Evolutionary conservation across 441 rosid species (phyloP), one percentile per base, ranked within the genome.

Genomic region (Euphorbia neoarborescens): DNA sequence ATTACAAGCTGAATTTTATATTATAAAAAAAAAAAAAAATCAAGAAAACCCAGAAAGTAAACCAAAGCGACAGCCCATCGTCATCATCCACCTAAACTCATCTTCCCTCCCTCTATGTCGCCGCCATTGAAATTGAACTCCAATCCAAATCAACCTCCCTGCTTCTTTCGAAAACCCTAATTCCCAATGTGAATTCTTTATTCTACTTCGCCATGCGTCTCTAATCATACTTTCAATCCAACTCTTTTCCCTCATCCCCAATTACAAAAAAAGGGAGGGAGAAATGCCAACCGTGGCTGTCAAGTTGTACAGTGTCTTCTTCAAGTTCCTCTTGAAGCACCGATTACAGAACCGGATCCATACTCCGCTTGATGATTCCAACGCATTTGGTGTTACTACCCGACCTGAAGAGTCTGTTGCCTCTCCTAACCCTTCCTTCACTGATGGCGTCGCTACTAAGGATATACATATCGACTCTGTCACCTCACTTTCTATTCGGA

Each of bases 361-460:
- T 59, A 72, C 83, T 7, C 69, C 84, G 7, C 62, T 79, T 20
- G 46, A 69, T 65, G 85, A 86, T 62, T 85, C 87, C 61, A 75
- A 78, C 68, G 53, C 86, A 0, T 92, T 85, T 20, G 98, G 98
- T 15, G 84, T 92, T 59, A 82, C 93, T 7, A 79, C 93, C 81
- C 85, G 98, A 66, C 85, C 98, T n/a, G 96, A 92, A 25, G 98
- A 90, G 73, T 82, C 94, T 50, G 90, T 88, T 4, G 71, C 90
- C 65, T 78, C 97, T 17, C 65, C 90, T 61, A 91, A 88, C 61
- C 97, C 98, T 37, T 82, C 88, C 17, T 91, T 93, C 81, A 65
- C 89, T 66, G 98, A 93, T 68, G 98, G 98, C 27, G 94, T 91
- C 64, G 97, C 97, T 20, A 93, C 97, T 48, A 92, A 92, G 81